Base-by-base conservation (phyloP, 2,329 filamentous ascomycete genomes). In the Neonectria hederae region DNA sequence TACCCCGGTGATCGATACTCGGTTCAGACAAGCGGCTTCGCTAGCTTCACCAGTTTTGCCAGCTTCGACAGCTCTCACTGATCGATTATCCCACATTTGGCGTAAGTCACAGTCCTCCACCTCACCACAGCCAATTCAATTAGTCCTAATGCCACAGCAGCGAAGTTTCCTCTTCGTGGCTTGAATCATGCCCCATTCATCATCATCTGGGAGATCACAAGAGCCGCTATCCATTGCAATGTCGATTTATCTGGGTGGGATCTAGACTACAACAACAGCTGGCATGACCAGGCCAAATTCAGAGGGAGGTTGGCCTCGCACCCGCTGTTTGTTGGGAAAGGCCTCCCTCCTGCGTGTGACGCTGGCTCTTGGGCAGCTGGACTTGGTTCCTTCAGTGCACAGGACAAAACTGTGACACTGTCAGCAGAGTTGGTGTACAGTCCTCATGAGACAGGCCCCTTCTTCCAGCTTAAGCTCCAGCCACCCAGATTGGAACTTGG, bases 191-290 rank as follows among this genome's bases (percentile, higher is more conserved):
- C 83, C 0, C 84, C 86, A 0, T 76, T 87, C 3, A 79, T 81
- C 2, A 77, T 87, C 5, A 69, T 81, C 4, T 88, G 86, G 86
- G 86, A 88, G 61, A 71, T 86, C 0, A 80, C 82, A 0, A 80
- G 86, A 11, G 79, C 83, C 19, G 81, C 83, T 0, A 68, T 82
- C 0, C 77, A 84, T 43, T 87, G 84, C 62, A 73, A 72, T 0
- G 77, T 86, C 2, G 75, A 82, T 28, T 69, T 83, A 2, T 69
- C 76, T 2, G 67, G 77, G 2, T 69, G 80, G 9, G 67, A 76
- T 3, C 43, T 84, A 4, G 42, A 62, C 0, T 82, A 86, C 55
- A 70, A 79, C 4, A 52, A 69, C 0, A 61, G 61, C 3, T 86
- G 84, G 80, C 69, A 76, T 0, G 76, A 84, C 40, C 85, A 87